Evolutionary conservation across 1,139 yeast species (phyloP), one percentile per base, ranked within the genome.

Genomic region (Zygoascus hellenicus): DNA sequence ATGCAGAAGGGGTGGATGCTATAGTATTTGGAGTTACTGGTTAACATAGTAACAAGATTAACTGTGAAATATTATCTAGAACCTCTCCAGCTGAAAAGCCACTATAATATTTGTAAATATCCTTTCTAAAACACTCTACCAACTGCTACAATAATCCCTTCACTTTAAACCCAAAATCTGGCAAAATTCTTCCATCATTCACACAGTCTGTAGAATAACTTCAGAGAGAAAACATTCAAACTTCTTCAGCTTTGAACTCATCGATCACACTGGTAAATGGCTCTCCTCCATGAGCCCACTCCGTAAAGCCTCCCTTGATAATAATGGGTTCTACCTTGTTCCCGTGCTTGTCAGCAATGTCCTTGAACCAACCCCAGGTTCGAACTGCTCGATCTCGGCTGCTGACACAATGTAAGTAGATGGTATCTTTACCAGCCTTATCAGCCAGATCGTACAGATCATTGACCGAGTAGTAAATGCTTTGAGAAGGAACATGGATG

Each of bases 201-300:
- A 5, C 7, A 22, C 26, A 22, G 26, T 7, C 26, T 22, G 7
- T 7, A 22, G 4, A 22, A 22, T 7, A 22, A 4, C 26, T 22
- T 7, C n/a, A n/a, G 95, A 89, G 94, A 87, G 60, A 58, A 62
- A 2, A 68, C 70, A n/a, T 63, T 75, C n/a, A 49, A 47, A 9
- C 34, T 36, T 28, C 10, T 26, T 5, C 47, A 39, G 28, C 29
- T 7, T 10, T 55, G 42, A 53, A 58, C 35, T 55, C 58, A 26
- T 58, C 60, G 38, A 56, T 48, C n/a, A 52, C 48, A 15, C 53
- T 49, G 1, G 48, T 51, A 32, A 50, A 57, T 38, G 51, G 54
- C n/a, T 46, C 40, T 7, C 58, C 60, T 9, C 58, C 54, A 3
- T 50, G 49, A 9, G 51, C 54, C 58, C 60, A 58, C 13, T 49